Evolutionary conservation across 345 rosid genomes (phyloP), one percentile per base, ranked within the genome.

Genomic region (Eucalyptus rudis): DNA sequence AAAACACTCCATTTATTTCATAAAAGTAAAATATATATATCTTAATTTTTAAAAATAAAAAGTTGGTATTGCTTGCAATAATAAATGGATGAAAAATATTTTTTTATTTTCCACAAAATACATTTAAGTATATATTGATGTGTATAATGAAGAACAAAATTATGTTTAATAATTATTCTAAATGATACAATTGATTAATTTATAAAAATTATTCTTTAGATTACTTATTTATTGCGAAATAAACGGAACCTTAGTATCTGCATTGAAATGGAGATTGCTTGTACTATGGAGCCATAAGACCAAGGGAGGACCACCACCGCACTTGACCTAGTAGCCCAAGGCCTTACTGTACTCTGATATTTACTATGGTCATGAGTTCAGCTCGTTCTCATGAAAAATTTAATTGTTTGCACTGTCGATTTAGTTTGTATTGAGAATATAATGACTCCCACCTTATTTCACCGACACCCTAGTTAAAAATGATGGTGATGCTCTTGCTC

Each of bases 181-280:
- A 31, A 3, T 8, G 79, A 31, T 8, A 31, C 12, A 16, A 15
- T 2, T 4, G 5, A 31, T 31, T 2, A 16, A 31, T 68, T 68
- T 16, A 15, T 4, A 17, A 8, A 68, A 66, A 31, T 13, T 4
- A 8, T 17, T 17, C 11, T 33, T 68, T 9, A 9, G 0, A 4
- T 68, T 36, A 8, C 10, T 33, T 9, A 14, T 14, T n/a, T 7
- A 20, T 29, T 0, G 5, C 5, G 7, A 64, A 64, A 64, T 29
- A n/a, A n/a, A 64, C 0, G 1, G 1, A 64, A 15, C 31, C 2
- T 31, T 31, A 31, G 2, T n/a, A 1, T 0, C 0, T 10, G 0
- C 2, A 14, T 31, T 66, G 10, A 8, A 7, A 11, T 16, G 43
- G 36, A 31, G 12, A 31, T 66, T 4, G 43, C 19, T 66, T 66